A percentile compares a stretch with the other conserved stretches of the same genome.
Conservation (phyloP, 441 rosid species). For the Gossypium schwendimanii region DNA sequence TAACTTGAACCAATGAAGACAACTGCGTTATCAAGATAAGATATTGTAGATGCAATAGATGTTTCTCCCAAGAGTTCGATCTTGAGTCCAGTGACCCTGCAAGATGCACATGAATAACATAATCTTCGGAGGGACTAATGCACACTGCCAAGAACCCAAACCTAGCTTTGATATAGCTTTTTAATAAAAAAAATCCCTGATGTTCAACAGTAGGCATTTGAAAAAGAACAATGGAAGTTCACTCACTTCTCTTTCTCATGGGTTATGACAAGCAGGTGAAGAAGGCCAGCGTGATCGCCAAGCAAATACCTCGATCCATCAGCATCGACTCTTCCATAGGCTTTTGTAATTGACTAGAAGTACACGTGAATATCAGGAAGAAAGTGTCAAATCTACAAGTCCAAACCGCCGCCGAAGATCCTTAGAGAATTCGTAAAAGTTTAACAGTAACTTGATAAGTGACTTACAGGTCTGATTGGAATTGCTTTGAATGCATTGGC, state of each 20-base stretch:
- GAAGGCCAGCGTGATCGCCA: slow-evolving; percentile 93
- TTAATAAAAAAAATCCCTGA: not conserved
- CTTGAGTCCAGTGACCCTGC: slow-evolving; percentile 92
- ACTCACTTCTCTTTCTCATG: slow-evolving; percentile 97
- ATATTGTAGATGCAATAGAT: slow-evolving; percentile 85
- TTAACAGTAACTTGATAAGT: slow-evolving; percentile 9
- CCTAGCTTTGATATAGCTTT: not conserved
- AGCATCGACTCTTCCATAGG: slow-evolving; percentile 97
- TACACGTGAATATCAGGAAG: slow-evolving; percentile 9
- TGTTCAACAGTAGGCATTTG: not conserved
- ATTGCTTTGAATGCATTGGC: slow-evolving; percentile 86
- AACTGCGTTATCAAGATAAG: slow-evolving; percentile 92
- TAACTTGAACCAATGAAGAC: slow-evolving; percentile 94
- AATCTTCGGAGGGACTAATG: slow-evolving; percentile 11
- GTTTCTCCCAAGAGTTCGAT: slow-evolving; percentile 96
- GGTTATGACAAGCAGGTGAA: slow-evolving; percentile 90
- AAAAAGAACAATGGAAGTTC: slow-evolving; percentile 4
- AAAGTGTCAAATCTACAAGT: slow-evolving; percentile 18
- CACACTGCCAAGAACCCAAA: not conserved
- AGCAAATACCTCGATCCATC: slow-evolving; percentile 98
- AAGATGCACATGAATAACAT: slow-evolving; percentile 14
- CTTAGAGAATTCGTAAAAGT: slow-evolving; percentile 1
- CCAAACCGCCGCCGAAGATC: not conserved
- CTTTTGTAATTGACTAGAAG: slow-evolving; percentile 80
- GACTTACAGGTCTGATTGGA: slow-evolving; percentile 84